Percentiles rank a stretch among this genome's conserved stretches.
These are phyloP conservation scores for Citrus inodora DNA, from an alignment of 345 rosid genomes.

Conservation along the genomic window DNA sequence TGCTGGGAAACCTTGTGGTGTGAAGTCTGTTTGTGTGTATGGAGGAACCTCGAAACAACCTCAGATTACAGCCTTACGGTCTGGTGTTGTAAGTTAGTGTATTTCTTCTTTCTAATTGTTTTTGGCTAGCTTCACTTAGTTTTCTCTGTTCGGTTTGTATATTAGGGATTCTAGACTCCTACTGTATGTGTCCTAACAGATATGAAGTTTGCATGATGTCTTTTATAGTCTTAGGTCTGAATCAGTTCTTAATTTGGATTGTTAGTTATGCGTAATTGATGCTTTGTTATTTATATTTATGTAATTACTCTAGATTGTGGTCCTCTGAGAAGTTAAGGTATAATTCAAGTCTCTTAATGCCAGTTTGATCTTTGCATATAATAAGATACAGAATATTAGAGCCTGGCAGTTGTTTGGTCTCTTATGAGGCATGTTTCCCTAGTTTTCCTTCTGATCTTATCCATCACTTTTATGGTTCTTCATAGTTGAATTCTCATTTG, in stretches of 20 bases:
- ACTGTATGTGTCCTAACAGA: background rate
- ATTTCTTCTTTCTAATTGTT: conserved; percentile 1
- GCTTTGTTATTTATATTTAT: background rate
- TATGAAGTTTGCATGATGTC: background rate
- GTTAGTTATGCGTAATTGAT: background rate
- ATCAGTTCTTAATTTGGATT: background rate
- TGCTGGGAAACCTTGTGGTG: conserved; percentile 77
- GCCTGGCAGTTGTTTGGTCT: background rate
- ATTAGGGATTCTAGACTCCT: background rate
- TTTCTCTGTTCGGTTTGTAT: background rate
- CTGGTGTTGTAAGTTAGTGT: conserved; percentile 70
- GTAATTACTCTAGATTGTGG: background rate
- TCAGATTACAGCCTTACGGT: conserved; percentile 60
- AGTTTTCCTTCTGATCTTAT: background rate
- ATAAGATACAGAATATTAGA: background rate
- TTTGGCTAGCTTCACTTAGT: background rate
- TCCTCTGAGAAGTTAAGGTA: background rate
- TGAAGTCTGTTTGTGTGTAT: conserved; percentile 74
- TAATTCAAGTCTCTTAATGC: background rate
- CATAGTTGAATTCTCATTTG: background rate
- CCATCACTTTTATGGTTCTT: background rate
- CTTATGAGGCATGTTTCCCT: background rate
- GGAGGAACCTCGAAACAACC: conserved; percentile 92
- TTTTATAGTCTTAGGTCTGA: background rate
- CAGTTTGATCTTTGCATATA: background rate